Conservation (phyloP, 495 filamentous ascomycete species). For the Saxophila tyrrhenica region DNA sequence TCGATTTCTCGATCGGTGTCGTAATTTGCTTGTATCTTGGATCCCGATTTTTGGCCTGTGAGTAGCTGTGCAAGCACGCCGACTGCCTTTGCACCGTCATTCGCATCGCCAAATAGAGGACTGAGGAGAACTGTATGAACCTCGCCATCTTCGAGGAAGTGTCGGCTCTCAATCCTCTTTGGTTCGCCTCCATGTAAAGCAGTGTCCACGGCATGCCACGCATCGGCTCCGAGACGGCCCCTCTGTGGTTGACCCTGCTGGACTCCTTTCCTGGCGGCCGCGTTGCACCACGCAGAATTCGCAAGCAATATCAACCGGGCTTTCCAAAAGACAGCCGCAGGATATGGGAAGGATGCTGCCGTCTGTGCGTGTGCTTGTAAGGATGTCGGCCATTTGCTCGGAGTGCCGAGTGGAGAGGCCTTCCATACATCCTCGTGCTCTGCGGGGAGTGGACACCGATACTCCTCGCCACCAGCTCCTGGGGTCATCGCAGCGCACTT, state of each 20-base stretch:
- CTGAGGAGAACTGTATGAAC: slow-evolving; percentile 17
- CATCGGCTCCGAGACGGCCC: slow-evolving; percentile 12
- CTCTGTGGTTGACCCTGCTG: slow-evolving; percentile 16
- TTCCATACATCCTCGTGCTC: neutral
- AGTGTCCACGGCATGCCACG: slow-evolving; percentile 13
- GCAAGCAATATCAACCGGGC: slow-evolving; percentile 19
- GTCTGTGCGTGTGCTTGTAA: slow-evolving; percentile 20
- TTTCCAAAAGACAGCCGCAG: slow-evolving; percentile 27
- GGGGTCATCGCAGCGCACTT: neutral
- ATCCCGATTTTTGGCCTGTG: neutral
- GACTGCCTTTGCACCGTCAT: slow-evolving; percentile 6
- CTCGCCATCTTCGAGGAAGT: slow-evolving; percentile 13
- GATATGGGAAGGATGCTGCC: slow-evolving; percentile 19
- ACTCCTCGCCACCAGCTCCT: neutral
- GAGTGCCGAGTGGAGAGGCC: slow-evolving; percentile 13
- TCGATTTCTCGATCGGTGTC: neutral
- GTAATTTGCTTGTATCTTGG: neutral
- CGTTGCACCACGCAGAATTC: slow-evolving; percentile 25
- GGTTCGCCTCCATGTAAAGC: slow-evolving; percentile 12
- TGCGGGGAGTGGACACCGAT: neutral
- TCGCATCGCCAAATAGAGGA: slow-evolving; percentile 20
- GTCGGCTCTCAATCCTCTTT: slow-evolving; percentile 3
- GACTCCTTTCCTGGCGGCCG: neutral
- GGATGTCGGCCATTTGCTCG: slow-evolving; percentile 19
- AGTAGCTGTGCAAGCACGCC: slow-evolving; percentile 25